phyloP scores from a whole-genome alignment of 495 filamentous ascomycete species.

The Sordaria brevicollis region DNA sequence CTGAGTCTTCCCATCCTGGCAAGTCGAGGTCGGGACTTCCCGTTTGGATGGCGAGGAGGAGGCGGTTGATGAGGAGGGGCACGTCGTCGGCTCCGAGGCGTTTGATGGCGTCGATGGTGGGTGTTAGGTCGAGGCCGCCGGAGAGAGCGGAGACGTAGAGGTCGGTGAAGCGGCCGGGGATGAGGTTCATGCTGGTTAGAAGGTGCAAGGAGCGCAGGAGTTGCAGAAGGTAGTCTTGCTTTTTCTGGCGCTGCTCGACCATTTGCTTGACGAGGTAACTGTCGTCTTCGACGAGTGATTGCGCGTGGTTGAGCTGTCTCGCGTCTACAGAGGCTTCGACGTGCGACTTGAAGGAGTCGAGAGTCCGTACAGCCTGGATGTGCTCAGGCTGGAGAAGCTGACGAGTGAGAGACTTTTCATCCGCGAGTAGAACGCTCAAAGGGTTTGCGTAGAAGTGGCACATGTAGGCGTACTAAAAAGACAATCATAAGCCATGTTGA shows the following conservation, averaged over 20 bases:
- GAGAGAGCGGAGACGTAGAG: conserved; percentile 29
- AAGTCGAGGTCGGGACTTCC: conserved; percentile 31
- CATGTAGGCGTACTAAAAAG: conserved; percentile 77
- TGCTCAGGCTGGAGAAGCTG: conserved; percentile 45
- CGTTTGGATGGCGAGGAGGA: conserved; percentile 22
- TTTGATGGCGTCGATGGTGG: conserved; percentile 28
- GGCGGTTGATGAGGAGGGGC: conserved; percentile 20
- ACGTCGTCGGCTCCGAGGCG: conserved; percentile 32
- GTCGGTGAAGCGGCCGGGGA: conserved; percentile 19
- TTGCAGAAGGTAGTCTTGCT: conserved; percentile 11
- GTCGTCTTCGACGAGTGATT: conserved; percentile 31
- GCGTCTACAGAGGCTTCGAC: conserved; percentile 31
- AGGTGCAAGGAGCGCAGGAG: conserved; percentile 21
- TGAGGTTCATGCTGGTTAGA: conserved; percentile 4
- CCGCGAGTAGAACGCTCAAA: conserved; percentile 54
- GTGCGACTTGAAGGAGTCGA: conserved; percentile 63
- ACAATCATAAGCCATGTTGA: neutral
- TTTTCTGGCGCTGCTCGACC: conserved; percentile 9
- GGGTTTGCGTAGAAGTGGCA: conserved; percentile 91
- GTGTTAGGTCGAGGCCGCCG: conserved; percentile 20
- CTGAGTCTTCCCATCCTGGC: conserved; percentile 19
- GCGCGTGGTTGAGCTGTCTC: conserved; percentile 23
- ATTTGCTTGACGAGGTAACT: conserved; percentile 19
- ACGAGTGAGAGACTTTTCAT: conserved; percentile 16
- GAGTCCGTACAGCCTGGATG: conserved; percentile 62